These are phyloP conservation scores for Sphagnum magellanicum DNA, from an alignment of 228 moss, liverwort and hornwort genomes.

Conservation along the genomic window DNA sequence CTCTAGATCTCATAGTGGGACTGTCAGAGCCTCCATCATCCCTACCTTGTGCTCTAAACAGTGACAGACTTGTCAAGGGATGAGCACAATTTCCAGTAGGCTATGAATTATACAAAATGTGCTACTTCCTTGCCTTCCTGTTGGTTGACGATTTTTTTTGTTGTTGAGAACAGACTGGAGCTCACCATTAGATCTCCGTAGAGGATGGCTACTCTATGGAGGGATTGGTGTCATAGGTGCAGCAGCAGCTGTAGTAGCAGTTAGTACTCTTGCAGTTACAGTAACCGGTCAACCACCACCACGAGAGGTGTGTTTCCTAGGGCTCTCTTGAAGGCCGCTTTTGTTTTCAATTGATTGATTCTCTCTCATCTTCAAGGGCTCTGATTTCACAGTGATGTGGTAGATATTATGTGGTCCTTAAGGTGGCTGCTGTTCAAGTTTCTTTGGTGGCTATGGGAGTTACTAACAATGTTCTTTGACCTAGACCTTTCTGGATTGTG, in stretches of 20 bases:
- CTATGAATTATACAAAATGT: too few relatives aligned
- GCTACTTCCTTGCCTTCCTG: too few relatives aligned
- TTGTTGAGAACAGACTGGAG: constrained; percentile 41
- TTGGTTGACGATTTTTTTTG: too few relatives aligned
- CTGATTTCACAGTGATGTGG: not conserved
- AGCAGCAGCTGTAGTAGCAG: constrained; percentile 56
- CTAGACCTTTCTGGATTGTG: too few relatives aligned
- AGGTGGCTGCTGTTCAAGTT: too few relatives aligned
- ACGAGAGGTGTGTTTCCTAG: constrained; percentile 60
- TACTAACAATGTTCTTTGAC: too few relatives aligned
- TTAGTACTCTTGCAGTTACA: constrained; percentile 58
- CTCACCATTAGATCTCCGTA: constrained; percentile 68
- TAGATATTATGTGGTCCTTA: not conserved
- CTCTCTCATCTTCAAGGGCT: not conserved
- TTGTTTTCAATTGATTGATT: not conserved
- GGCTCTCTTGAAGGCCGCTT: not conserved
- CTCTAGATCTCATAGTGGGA: not conserved
- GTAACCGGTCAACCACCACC: constrained; percentile 62
- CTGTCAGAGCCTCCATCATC: not conserved
- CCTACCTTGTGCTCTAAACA: not conserved
- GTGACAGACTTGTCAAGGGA: too few relatives aligned
- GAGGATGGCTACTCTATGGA: constrained; percentile 94
- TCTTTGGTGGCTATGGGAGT: too few relatives aligned
- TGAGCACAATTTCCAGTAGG: too few relatives aligned
- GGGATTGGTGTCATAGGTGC: constrained; percentile 60